Evolutionary conservation across 1,284 basidiomycete genomes (phyloP), one percentile per base, ranked within the genome.

Genomic region (Meira nashicola): DNA sequence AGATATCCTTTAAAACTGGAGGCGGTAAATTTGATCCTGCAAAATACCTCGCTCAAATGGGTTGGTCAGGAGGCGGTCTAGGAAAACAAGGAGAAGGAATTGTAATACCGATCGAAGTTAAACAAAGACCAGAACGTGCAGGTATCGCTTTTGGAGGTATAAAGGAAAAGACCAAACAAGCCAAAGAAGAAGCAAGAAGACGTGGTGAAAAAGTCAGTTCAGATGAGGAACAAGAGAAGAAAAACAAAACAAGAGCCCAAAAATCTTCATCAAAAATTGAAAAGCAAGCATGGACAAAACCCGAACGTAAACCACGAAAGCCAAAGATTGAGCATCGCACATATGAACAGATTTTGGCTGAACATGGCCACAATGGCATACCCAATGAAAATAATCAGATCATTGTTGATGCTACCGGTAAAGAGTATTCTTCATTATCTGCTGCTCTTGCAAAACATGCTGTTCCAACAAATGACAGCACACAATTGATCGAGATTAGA

Each of bases 401-500:
- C 44, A 62, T 78, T 47, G 58, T 71, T 58, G 76, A 78, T 57
- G 76, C 76, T 3, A 70, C 64, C 15, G 62, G 66, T 10, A 54
- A 57, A 10, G 64, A 69, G 55, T 38, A 72, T 46, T 50, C 60
- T 14, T 75, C 73, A 17, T 41, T 74, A n/a, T 59, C 68, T 1
- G 55, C 60, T 12, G 73, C 70, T 7, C 57, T 76, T 1, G 64
- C 66, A 0, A 62, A 62, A 11, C 38, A 47, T 21, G 28, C 57
- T 11, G 70, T 66, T 28, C 90, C 90, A 0, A 87, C 89, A 0
- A 85, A 85, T 12, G 92, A 96, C 68, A 83, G 86, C 1, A 89
- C 86, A 47, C 87, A 89, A 62, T 85, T 98, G 64, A 93, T 94
- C 0, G 95, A 99, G 82, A 86, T 99, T 17, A 86, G 92, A 39